Base-by-base conservation (phyloP, 2,329 filamentous ascomycete genomes). In the Aspergillus carbonarius region DNA sequence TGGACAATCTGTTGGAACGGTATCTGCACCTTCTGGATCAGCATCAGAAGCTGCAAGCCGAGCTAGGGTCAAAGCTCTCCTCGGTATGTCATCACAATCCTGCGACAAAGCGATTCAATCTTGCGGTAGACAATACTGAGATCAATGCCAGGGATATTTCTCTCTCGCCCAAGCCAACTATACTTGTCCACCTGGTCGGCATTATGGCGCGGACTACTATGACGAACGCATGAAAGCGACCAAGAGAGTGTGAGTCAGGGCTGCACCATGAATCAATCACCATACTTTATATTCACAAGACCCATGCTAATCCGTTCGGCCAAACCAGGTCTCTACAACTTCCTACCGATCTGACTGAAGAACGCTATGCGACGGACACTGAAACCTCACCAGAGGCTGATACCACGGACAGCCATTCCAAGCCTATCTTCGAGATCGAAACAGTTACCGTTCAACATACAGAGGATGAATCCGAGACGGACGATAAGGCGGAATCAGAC, bases 221-320 rank as follows among this genome's bases (percentile, higher is more conserved):
- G 80, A 82, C 67, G 76, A 78, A 47, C 71, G 80, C 32, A 82
- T 82, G 80, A 80, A 81, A 64, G 79, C 79, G 15, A 74, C 69
- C 20, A 70, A 71, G 58, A 75, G 66, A 58, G 70, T 79, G 77
- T 79, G 69, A 61, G 65, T 62, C n/a, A n/a, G 39, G 39, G 13
- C 1, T 30, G 15, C 13, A 15, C 35, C 17, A 15, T 30, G 23
- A n/a, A 48, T 25, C n/a, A 18, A 20, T 10, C 32, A 44, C n/a
- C n/a, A 39, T 25, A 8, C 18, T 30, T 40, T 25, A 20, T 18
- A 30, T 20, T 54, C 39, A 27, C 5, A n/a, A 48, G 34, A 13
- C 12, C 20, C 34, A 47, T 47, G 54, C 42, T 59, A 47, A 63
- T 23, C 32, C 10, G 17, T 46, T 20, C 10, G 23, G 34, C n/a